Evolutionary conservation across 148 eudicot genomes (phyloP).

Genomic region (Dianthus caryophyllus): DNA sequence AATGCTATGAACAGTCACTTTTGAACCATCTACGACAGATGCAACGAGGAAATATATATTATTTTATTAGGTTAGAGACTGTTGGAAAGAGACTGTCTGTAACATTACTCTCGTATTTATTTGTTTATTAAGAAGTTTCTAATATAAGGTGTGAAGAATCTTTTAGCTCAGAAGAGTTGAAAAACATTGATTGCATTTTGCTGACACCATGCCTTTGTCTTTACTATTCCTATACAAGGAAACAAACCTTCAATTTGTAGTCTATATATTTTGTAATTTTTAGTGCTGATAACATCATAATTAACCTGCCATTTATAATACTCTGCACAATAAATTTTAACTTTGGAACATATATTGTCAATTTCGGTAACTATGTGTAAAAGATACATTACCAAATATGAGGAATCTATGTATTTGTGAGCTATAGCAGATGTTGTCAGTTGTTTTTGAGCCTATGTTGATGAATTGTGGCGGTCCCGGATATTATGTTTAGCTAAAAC

Average conservation of each 20-base stretch:
- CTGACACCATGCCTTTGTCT: not conserved
- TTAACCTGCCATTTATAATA: not conserved
- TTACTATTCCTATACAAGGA: not conserved
- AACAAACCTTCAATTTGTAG: not conserved
- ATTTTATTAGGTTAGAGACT: too few relatives aligned
- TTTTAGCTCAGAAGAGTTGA: not conserved
- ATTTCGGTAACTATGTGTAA: not conserved
- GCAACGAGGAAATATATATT: too few relatives aligned
- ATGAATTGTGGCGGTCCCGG: not conserved
- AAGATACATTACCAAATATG: not conserved
- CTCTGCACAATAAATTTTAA: not conserved
- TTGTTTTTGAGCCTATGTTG: not conserved
- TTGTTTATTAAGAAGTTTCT: not conserved
- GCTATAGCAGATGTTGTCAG: not conserved
- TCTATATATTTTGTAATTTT: not conserved
- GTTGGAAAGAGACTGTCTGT: too few relatives aligned
- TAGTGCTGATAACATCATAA: not conserved
- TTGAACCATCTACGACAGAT: too few relatives aligned
- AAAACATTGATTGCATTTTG: not conserved
- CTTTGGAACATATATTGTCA: not conserved
- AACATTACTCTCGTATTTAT: too few relatives aligned
- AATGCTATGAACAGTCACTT: too few relatives aligned
- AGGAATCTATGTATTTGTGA: not conserved
- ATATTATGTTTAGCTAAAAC: not conserved
- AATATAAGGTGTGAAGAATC: not conserved